Evolutionary conservation across 257 asterid genomes (phyloP).

Genomic region (Nicotiana knightiana): DNA sequence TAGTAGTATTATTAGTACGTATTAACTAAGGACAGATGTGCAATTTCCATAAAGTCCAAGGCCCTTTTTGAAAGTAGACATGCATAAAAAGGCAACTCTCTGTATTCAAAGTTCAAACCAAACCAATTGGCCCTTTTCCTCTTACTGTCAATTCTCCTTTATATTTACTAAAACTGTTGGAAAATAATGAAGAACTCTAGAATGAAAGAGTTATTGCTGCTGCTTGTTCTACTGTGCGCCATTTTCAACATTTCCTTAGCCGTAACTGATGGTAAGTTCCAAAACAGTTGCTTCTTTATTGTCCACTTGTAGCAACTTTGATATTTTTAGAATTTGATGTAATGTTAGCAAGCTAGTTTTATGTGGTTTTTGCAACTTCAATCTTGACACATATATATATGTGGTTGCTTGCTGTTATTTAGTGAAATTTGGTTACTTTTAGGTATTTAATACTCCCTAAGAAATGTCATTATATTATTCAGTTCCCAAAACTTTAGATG

Average conservation of each 20-base stretch:
- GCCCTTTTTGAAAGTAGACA: constrained; percentile 23
- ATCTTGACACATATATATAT: background rate
- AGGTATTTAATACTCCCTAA: background rate
- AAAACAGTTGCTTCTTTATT: background rate
- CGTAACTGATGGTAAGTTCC: constrained; percentile 57
- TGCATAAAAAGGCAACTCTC: constrained; percentile 54
- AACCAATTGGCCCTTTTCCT: background rate
- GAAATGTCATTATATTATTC: background rate
- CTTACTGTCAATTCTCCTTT: background rate
- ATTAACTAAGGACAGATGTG: constrained; percentile 23
- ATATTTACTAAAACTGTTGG: background rate
- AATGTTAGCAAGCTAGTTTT: background rate
- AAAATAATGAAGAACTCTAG: constrained; percentile 21
- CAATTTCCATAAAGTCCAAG: constrained; percentile 29
- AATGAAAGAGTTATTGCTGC: constrained; percentile 28
- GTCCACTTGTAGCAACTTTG: background rate
- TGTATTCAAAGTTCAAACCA: constrained; percentile 16
- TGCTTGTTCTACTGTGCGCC: constrained; percentile 46
- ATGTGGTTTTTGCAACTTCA: background rate
- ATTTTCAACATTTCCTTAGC: constrained; percentile 36
- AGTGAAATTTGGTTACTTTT: background rate
- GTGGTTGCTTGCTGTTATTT: background rate
- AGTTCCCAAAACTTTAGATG: background rate
- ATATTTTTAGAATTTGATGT: background rate
- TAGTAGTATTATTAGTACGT: background rate